Conservation (phyloP, 371 early-diverging fungal species). For the Syncephalastrum sp. region DNA sequence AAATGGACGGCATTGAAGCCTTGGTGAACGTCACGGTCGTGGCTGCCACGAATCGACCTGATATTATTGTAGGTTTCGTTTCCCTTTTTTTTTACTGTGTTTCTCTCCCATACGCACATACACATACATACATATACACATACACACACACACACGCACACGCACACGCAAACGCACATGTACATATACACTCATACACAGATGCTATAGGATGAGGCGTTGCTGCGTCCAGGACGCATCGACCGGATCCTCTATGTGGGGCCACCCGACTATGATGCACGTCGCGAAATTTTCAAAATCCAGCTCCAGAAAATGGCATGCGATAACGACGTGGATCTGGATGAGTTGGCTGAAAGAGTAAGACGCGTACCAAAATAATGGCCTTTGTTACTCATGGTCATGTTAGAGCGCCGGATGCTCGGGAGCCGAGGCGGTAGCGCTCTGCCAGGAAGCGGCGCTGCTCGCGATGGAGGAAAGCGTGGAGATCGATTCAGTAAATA, state of each 20-base stretch:
- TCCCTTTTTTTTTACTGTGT: no score
- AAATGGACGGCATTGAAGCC: constrained; percentile 96
- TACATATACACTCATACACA: neutral
- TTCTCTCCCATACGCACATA: neutral
- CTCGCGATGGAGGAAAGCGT: constrained; percentile 87
- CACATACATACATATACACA: no score
- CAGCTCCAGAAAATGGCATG: constrained; percentile 70
- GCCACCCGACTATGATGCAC: constrained; percentile 80
- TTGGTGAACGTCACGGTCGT: constrained; percentile 94
- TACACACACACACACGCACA: neutral
- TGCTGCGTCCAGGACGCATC: constrained; percentile 96
- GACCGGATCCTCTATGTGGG: constrained; percentile 94
- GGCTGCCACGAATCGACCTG: constrained; percentile 99
- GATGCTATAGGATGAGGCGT: constrained; percentile 74
- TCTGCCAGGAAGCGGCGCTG: constrained; percentile 95
- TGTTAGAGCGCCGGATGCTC: constrained; percentile 85
- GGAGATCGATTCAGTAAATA: constrained; percentile 51
- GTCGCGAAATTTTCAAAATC: constrained; percentile 82
- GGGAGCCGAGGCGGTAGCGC: constrained; percentile 92
- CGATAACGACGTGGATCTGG: constrained; percentile 59
- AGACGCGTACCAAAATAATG: constrained; percentile 8
- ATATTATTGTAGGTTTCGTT: constrained; percentile 73
- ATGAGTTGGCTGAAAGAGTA: constrained; percentile 59
- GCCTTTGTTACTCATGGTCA: constrained; percentile 5
- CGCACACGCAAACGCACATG: no score